Evolutionary conservation across 2,329 filamentous ascomycete genomes (phyloP).

Genomic region (Colletotrichum camelliae): DNA sequence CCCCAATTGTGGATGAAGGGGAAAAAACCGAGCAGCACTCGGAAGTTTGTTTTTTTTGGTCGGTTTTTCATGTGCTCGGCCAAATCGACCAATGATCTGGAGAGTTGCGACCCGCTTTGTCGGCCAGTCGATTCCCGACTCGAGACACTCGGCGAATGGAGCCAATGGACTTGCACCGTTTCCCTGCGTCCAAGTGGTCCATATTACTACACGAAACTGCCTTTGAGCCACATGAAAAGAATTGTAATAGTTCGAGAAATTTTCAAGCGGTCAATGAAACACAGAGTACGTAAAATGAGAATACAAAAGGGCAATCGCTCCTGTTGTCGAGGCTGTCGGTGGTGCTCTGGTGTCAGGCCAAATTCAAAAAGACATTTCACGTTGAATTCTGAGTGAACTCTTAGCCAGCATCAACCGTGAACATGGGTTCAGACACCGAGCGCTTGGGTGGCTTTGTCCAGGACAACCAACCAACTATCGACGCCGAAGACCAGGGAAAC

Average conservation of each 20-base stretch:
- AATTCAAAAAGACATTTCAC: neutral
- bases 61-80: neutral
- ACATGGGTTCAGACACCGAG: neutral
- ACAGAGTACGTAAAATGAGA: neutral
- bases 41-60: neutral
- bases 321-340: neutral
- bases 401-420: neutral
- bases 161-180: neutral
- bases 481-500: conserved; percentile 18
- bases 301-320: neutral
- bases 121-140: neutral
- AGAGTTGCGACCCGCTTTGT: neutral
- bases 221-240: neutral
- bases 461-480: neutral
- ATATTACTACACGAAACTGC: neutral
- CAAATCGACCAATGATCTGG: conserved; percentile 9
- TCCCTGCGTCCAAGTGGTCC: neutral
- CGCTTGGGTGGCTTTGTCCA: neutral
- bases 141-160: neutral
- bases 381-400: neutral
- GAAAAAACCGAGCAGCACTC: neutral
- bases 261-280: neutral
- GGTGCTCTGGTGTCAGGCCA: neutral
- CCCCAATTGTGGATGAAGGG: neutral
- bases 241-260: neutral